Percentiles rank a stretch among this genome's conserved stretches.
Conservation (phyloP, 129 eudicot genomes). For the Flaveria trinervia region DNA sequence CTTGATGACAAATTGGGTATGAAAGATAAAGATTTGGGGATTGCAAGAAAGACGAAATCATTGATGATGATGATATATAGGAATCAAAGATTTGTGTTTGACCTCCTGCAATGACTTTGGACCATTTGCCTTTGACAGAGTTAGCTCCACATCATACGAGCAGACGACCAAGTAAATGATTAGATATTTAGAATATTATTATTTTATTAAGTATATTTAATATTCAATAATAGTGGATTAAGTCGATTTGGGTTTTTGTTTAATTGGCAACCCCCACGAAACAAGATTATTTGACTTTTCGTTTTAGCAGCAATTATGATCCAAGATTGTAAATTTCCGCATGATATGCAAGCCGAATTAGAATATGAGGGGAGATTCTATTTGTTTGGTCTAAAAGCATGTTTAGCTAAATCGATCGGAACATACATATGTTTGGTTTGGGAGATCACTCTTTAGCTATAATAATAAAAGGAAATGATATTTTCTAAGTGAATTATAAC, state of each 20-base stretch:
- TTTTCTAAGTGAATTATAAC: too few relatives aligned
- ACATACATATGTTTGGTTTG: too few relatives aligned
- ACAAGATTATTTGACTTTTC: slow-evolving; percentile 31
- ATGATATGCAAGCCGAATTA: not conserved
- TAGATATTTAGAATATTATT: not conserved
- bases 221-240: slow-evolving; percentile 1
- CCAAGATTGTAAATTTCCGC: not conserved
- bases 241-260: slow-evolving; percentile 5
- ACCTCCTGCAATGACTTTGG: slow-evolving; percentile 38
- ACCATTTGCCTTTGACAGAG: slow-evolving; percentile 25
- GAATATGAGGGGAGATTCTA: not conserved
- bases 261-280: slow-evolving; percentile 22
- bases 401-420: too few relatives aligned
- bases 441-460: too few relatives aligned
- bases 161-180: slow-evolving; percentile 33
- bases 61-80: slow-evolving; percentile 26
- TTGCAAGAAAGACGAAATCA: slow-evolving; percentile 13
- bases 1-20: slow-evolving; percentile 16
- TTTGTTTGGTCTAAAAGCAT: slow-evolving; percentile 5
- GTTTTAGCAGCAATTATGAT: not conserved
- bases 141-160: not conserved
- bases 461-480: too few relatives aligned
- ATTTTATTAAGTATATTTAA: not conserved
- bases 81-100: slow-evolving; percentile 25
- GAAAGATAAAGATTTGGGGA: slow-evolving; percentile 7